phyloP scores from a whole-genome alignment of 768 basidiomycete species.

The Rhizopogon roseolus region DNA sequence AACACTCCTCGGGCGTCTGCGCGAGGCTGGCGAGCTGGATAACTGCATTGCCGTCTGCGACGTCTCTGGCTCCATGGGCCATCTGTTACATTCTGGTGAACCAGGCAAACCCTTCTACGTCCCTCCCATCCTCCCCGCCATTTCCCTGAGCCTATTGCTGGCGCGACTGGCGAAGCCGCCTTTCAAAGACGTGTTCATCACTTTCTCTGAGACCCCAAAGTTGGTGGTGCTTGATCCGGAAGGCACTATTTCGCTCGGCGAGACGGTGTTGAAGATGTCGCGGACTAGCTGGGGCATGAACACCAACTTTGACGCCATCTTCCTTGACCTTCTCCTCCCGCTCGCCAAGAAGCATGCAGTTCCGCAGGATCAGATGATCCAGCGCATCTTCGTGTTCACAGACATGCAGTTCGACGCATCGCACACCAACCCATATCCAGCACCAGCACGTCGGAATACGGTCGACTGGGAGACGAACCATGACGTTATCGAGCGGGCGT shows the following conservation, averaged over 20 bases:
- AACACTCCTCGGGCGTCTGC: conserved; percentile 46
- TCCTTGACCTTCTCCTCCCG: conserved; percentile 57
- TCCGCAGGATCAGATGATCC: conserved; percentile 68
- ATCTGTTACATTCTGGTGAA: background rate
- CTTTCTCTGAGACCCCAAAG: conserved; percentile 51
- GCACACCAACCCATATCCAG: background rate
- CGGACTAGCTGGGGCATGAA: conserved; percentile 45
- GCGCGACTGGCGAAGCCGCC: conserved; percentile 59
- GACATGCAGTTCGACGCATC: conserved; percentile 72
- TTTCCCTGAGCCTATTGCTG: conserved; percentile 64
- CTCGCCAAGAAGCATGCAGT: conserved; percentile 53
- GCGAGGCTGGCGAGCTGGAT: conserved; percentile 51
- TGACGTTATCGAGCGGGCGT: conserved; percentile 49
- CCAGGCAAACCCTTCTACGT: conserved; percentile 9
- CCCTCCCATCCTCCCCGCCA: conserved; percentile 52
- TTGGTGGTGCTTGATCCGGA: conserved; percentile 46
- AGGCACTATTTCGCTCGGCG: conserved; percentile 24
- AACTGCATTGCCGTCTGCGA: conserved; percentile 68
- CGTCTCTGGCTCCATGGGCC: conserved; percentile 72
- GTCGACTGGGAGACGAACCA: conserved; percentile 58
- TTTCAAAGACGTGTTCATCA: conserved; percentile 63
- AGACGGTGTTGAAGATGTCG: conserved; percentile 34
- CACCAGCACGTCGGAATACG: background rate
- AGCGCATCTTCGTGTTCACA: conserved; percentile 69
- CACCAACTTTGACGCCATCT: conserved; percentile 60